A percentile compares a stretch with the other conserved stretches of the same genome.
phyloP scores from a whole-genome alignment of 2,329 filamentous ascomycete species.

The Claviceps sorghi region DNA sequence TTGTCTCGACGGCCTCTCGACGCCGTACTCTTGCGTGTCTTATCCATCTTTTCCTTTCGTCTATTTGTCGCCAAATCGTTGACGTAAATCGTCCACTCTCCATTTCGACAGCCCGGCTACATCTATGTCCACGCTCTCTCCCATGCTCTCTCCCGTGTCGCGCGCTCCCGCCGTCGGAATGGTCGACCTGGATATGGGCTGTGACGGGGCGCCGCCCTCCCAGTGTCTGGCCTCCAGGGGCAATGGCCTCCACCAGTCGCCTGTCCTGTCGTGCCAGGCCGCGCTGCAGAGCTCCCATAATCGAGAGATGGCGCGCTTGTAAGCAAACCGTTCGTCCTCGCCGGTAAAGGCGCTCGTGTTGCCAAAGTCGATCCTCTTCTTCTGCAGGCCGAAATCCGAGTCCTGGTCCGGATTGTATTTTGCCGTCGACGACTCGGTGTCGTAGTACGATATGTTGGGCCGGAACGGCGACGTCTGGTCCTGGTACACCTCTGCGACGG shows the following conservation, averaged over 20 bases:
- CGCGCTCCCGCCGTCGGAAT: not conserved
- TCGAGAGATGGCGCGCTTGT: constrained; percentile 61
- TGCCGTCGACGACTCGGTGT: constrained; percentile 28
- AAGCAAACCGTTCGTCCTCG: constrained; percentile 70
- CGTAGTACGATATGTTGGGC: constrained; percentile 59
- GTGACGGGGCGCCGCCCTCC: constrained; percentile 32
- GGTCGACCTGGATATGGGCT: constrained; percentile 8
- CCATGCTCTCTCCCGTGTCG: constrained; percentile 17
- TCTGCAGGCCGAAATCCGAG: constrained; percentile 34
- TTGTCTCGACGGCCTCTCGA: no score
- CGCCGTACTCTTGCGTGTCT: not conserved
- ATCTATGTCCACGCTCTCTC: constrained; percentile 20
- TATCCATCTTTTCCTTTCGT: not conserved
- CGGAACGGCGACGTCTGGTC: constrained; percentile 64
- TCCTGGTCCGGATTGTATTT: constrained; percentile 43
- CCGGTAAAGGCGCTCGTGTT: constrained; percentile 57
- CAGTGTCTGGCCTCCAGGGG: constrained; percentile 49
- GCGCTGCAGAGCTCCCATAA: constrained; percentile 69
- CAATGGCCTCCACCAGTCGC: constrained; percentile 59
- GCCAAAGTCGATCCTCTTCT: constrained; percentile 46
- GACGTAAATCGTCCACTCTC: constrained; percentile 20
- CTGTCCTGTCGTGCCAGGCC: constrained; percentile 52
- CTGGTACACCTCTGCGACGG: constrained; percentile 55
- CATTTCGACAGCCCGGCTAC: constrained; percentile 26
- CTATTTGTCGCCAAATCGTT: constrained; percentile 8